Evolutionary conservation across 768 basidiomycete species (phyloP).

Genomic region (Lactifluus pinguis): DNA sequence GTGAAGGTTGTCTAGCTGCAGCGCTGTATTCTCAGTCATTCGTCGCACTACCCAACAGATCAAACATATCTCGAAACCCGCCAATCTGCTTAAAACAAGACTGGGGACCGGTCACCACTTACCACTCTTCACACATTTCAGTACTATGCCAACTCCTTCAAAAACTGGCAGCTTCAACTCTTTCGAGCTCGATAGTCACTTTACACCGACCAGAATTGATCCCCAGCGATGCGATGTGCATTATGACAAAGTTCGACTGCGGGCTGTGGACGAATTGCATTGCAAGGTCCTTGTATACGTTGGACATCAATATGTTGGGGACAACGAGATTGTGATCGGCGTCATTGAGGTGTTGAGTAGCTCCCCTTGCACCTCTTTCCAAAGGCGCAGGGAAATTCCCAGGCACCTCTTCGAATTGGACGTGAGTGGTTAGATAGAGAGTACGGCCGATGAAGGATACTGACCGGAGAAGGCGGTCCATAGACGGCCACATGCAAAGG

Average conservation of each 20-base stretch:
- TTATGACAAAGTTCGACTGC: not conserved
- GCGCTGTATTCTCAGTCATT: too few relatives aligned
- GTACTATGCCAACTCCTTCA: too few relatives aligned
- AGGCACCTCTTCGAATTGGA: not conserved
- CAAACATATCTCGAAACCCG: not conserved
- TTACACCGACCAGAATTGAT: not conserved
- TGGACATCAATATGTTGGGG: not conserved
- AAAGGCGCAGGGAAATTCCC: not conserved
- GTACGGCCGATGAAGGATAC: not conserved
- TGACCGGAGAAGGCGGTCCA: not conserved
- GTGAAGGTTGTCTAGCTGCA: too few relatives aligned
- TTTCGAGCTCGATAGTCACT: not conserved
- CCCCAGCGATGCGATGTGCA: not conserved
- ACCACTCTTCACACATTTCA: too few relatives aligned
- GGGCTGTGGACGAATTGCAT: not conserved
- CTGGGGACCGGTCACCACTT: not conserved
- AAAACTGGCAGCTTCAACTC: not conserved
- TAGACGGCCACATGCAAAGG: not conserved
- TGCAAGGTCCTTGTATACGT: not conserved
- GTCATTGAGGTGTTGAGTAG: not conserved
- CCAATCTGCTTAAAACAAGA: not conserved
- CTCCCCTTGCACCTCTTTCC: not conserved
- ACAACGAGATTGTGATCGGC: not conserved
- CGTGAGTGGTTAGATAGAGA: not conserved
- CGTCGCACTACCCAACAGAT: too few relatives aligned